Conservation (phyloP, 306 rosid genomes). For the Ormosia emarginata region DNA sequence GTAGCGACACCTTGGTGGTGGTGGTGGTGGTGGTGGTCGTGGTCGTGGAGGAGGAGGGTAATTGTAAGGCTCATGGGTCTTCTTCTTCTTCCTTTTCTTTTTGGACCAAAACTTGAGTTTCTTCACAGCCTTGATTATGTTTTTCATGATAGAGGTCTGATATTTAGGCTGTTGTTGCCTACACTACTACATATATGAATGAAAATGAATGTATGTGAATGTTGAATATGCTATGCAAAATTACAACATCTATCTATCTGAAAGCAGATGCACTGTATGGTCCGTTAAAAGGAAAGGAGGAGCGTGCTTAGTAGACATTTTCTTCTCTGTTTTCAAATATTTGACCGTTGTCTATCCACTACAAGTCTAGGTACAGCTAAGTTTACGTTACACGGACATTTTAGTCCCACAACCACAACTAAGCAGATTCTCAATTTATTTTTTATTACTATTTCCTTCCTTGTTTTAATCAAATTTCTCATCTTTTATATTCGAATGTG, state of each 20-base stretch:
- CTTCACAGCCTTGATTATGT: slow-evolving; percentile 53
- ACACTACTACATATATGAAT: not conserved
- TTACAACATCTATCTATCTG: not conserved
- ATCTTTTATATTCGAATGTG: not conserved
- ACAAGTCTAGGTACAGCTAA: not conserved
- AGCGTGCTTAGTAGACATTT: not conserved
- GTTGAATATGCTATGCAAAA: not conserved
- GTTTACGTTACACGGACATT: not conserved
- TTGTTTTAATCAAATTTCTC: not conserved
- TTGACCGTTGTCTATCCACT: slow-evolving; percentile 45
- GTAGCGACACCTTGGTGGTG: not conserved
- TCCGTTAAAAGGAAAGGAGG: slow-evolving; percentile 15
- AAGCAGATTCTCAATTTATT: not conserved
- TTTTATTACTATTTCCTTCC: not conserved
- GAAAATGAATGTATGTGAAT: not conserved
- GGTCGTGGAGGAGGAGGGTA: slow-evolving; percentile 30
- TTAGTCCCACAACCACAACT: not conserved
- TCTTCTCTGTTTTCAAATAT: slow-evolving; percentile 25
- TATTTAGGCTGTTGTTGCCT: not conserved
- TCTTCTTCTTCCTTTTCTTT: slow-evolving; percentile 50
- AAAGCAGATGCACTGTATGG: not conserved
- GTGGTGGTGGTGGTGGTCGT: slow-evolving; percentile 15
- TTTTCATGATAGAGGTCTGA: slow-evolving; percentile 17
- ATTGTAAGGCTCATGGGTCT: slow-evolving; percentile 14
- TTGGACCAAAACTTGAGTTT: slow-evolving; percentile 61